Evolutionary conservation across 768 basidiomycete species (phyloP).

Genomic region (Tricholoma saponaceum): DNA sequence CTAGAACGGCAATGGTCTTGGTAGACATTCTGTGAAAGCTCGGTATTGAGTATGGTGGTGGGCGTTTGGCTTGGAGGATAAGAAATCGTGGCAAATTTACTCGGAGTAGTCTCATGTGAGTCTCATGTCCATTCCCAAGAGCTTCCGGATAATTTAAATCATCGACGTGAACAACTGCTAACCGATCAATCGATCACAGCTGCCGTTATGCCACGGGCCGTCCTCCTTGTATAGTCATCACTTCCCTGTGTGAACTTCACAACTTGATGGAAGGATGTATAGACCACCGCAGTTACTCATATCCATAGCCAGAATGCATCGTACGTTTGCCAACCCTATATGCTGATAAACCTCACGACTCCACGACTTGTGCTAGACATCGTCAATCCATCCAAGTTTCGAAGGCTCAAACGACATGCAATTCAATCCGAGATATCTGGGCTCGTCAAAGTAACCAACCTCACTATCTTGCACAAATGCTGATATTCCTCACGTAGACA

Average conservation of each 20-base stretch:
- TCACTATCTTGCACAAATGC: neutral
- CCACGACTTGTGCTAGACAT: constrained; percentile 24
- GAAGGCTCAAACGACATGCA: constrained; percentile 35
- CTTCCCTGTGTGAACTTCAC: neutral
- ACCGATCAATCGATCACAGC: too few relatives aligned
- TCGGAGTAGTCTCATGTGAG: neutral
- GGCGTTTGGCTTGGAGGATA: neutral
- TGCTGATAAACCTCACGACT: neutral
- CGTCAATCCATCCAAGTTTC: constrained; percentile 36
- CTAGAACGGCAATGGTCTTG: constrained; percentile 54
- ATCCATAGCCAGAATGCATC: constrained; percentile 41
- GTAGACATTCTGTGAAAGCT: constrained; percentile 34
- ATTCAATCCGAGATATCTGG: constrained; percentile 33
- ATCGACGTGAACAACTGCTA: too few relatives aligned
- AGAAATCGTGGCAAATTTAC: neutral
- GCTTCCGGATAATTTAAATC: too few relatives aligned
- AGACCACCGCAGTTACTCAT: constrained; percentile 20
- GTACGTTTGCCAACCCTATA: constrained; percentile 21
- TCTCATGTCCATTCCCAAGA: too few relatives aligned
- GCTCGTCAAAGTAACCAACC: constrained; percentile 31
- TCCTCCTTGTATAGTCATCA: too few relatives aligned
- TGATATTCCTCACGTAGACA: constrained; percentile 19
- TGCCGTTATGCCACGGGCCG: too few relatives aligned
- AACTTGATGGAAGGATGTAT: constrained; percentile 9
- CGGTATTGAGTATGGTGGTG: neutral